Percentiles rank a stretch among this genome's conserved stretches.
Conservation (phyloP, 1,139 yeast species). For the Lodderomyces oxycetoniae region DNA sequence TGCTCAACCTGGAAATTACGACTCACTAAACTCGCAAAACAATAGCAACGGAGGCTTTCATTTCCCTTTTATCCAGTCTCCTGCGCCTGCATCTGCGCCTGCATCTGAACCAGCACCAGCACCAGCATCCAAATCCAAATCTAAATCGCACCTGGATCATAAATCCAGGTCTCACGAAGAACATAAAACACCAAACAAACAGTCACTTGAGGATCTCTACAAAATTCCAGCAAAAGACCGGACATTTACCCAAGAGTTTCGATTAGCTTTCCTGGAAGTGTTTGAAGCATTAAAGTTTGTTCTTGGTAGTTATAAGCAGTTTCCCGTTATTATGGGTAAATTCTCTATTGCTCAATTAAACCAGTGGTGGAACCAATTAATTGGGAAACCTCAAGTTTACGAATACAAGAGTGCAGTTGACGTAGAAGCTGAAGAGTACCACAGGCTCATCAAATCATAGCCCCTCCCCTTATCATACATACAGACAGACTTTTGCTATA, state of each 20-base stretch:
- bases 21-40: conserved; percentile 20
- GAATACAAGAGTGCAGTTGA: conserved; percentile 14
- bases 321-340: conserved; percentile 62
- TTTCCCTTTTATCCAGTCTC: conserved; percentile 33
- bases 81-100: conserved; percentile 12
- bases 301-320: conserved; percentile 56
- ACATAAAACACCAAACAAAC: background rate
- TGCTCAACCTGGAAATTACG: conserved; percentile 42
- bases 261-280: conserved; percentile 53
- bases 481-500: background rate
- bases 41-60: conserved; percentile 24
- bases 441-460: conserved; percentile 9
- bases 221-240: conserved; percentile 14
- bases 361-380: conserved; percentile 67
- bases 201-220: conserved; percentile 8
- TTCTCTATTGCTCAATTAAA: conserved; percentile 45
- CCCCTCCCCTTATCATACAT: too few relatives aligned
- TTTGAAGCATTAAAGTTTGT: conserved; percentile 65
- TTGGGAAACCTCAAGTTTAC: conserved; percentile 41
- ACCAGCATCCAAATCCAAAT: background rate
- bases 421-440: conserved; percentile 12
- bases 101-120: conserved; percentile 5
- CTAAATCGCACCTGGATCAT: conserved; percentile 1
- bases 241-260: conserved; percentile 40
- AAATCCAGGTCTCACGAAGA: conserved; percentile 1